Base-by-base conservation (phyloP, 2,329 filamentous ascomycete genomes). In the Acrocalymma vagum region DNA sequence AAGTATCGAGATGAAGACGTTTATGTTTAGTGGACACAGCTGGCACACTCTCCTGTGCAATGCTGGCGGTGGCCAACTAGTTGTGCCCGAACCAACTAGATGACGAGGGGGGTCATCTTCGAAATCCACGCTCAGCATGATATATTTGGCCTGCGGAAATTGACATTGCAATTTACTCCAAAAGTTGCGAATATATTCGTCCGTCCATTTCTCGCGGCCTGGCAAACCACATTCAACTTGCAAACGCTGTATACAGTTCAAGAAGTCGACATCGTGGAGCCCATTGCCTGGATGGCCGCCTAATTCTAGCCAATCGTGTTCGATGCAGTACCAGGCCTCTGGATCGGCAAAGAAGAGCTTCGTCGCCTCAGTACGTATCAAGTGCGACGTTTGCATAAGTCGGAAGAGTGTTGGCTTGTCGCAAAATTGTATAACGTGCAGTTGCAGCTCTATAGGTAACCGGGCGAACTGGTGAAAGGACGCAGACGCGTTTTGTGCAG, bases 371-470 rank as follows among this genome's bases (percentile, higher is more conserved):
- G 25, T 4, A 3, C 44, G 46, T 6, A 25, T 38, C 3, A 24
- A 9, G 11, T 8, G 22, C 9, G 49, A 55, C 2, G 42, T 34
- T 2, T 42, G 46, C 46, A 55, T 55, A 15, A 55, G 44, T 28
- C 40, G 44, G 18, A 53, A 55, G 14, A 51, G 40, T 9, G 44
- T 49, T 14, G 41, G 31, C n/a, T n/a, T 28, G 16, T 32, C 16
- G 20, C 37, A 40, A 15, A 40, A 16, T 3, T 13, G 29, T 18
- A 40, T 21, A 17, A 40, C 10, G 8, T 30, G 20, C 20, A 40
- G 29, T 20, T 40, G 37, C 10, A 40, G 24, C 29, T 40, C 37
- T 16, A 20, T 25, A 26, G 29, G 37, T 15, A 40, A n/a, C 11
- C 9, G 10, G 20, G 22, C 11, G 22, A 31, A 39, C 2, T 32